Base-by-base conservation (phyloP, 768 basidiomycete species). In the Agaricus blazei region DNA sequence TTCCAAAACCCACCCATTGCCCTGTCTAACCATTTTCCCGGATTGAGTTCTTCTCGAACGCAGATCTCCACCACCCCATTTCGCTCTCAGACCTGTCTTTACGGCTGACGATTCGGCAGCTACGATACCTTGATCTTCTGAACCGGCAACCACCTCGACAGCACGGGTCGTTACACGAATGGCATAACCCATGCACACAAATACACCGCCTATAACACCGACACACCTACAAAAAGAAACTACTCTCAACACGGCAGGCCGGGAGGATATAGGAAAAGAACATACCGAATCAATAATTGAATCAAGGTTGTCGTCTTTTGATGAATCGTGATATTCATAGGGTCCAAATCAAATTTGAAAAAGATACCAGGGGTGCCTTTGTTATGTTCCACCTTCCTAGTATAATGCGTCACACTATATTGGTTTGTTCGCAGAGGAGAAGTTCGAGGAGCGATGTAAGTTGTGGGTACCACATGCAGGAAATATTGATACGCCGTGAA, bases 321-420 rank as follows among this genome's bases (percentile, higher is more conserved):
- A 63, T 89, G 82, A 52, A 98, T 84, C 0, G 84, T 87, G 57
- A 98, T 77, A 24, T 81, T 76, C 71, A 98, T 80, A 0, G 95
- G 93, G 65, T 99, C 96, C 37, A 98, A 72, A 56, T 99, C 95
- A 67, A 93, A 98, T 70, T 98, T 97, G 87, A 98, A 97, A 77
- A 96, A 98, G 66, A 98, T 96, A 14, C 91, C 95, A 0, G 96
- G 96, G 0, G 92, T 87, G 6, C 90, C 91, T 14, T 75, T 72
- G 59, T 90, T 83, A 65, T 91, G 88, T 19, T 82, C 73, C 2
- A 97, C 73, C 15, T 81, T 77, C 29, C 90, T 84, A 1, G 81
- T 84, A 62, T 98, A 96, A 70, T 97, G 93, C 0, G 93, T 98
- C 4, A 98, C 96, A 45, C 90, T 91, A 72, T 98, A 98, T 68